These are phyloP conservation scores for Clavispora fructus DNA, from an alignment of 805 yeast genomes.

Conservation along the genomic window DNA sequence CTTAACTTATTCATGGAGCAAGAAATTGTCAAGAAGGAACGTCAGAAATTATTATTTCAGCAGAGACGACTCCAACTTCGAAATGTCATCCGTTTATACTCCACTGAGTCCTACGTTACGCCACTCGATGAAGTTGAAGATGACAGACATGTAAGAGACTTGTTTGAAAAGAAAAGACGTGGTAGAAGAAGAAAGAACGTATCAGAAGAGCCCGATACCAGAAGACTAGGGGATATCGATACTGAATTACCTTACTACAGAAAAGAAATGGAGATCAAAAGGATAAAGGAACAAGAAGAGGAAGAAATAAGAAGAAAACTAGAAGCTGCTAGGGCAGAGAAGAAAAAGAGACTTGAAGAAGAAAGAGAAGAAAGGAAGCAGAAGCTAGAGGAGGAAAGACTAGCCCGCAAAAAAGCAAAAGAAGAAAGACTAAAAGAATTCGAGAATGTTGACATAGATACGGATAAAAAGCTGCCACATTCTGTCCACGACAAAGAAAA, in stretches of 20 bases:
- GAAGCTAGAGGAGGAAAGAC: conserved; percentile 5
- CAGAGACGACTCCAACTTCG: conserved; percentile 58
- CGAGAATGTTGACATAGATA: not conserved
- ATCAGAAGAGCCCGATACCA: conserved; percentile 22
- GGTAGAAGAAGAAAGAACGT: conserved; percentile 39
- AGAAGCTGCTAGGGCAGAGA: conserved; percentile 2
- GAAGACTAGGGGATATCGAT: conserved; percentile 29
- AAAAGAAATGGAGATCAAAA: conserved; percentile 20
- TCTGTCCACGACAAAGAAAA: not conserved
- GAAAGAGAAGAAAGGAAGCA: conserved; percentile 3
- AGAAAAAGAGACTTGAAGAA: conserved; percentile 11
- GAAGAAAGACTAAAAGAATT: conserved; percentile 5
- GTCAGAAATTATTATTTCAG: conserved; percentile 66
- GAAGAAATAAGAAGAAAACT: not conserved
- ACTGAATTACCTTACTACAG: conserved; percentile 22
- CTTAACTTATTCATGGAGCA: conserved; percentile 76
- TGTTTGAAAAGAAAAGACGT: conserved; percentile 32
- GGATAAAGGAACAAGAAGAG: conserved; percentile 17
- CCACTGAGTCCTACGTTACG: conserved; percentile 46
- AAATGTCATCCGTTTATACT: conserved; percentile 51
- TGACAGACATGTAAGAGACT: conserved; percentile 36
- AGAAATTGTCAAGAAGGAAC: conserved; percentile 74
- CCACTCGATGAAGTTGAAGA: conserved; percentile 61
- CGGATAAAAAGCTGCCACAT: conserved; percentile 3
- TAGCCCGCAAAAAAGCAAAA: conserved; percentile 1